Conservation (phyloP, 2,329 filamentous ascomycete genomes). For the Endothia cerciana region DNA sequence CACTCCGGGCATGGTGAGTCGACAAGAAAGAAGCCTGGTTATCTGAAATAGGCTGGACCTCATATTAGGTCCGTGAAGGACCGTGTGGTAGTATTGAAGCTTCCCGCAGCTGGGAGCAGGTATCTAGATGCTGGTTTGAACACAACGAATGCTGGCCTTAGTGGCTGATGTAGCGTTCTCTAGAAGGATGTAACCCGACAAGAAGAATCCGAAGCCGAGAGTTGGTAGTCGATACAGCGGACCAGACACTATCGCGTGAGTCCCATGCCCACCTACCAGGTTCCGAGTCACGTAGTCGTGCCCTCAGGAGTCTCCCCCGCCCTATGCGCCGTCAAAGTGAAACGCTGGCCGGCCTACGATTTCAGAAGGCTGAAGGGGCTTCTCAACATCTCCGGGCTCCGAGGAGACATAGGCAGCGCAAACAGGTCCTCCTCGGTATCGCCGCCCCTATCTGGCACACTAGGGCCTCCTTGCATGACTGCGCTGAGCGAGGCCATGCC, state of each 20-base stretch:
- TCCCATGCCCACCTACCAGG: slow-evolving; percentile 1
- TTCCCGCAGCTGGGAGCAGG: slow-evolving; percentile 26
- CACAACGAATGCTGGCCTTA: slow-evolving; percentile 19
- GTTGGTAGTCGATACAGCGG: slow-evolving; percentile 10
- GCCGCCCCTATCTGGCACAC: slow-evolving; percentile 38
- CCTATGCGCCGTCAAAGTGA: not conserved
- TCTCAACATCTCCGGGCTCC: slow-evolving; percentile 82
- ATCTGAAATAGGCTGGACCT: not conserved
- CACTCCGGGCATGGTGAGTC: not conserved
- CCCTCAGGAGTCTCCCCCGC: no score
- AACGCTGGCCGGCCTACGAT: slow-evolving; percentile 15
- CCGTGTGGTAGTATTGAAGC: slow-evolving; percentile 15
- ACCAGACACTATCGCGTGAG: not conserved
- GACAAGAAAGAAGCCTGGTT: not conserved
- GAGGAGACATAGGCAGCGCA: slow-evolving; percentile 81
- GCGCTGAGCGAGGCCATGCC: slow-evolving; percentile 45
- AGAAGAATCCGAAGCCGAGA: slow-evolving; percentile 14
- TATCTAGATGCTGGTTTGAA: slow-evolving; percentile 28
- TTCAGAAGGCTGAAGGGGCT: slow-evolving; percentile 72
- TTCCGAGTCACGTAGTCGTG: not conserved
- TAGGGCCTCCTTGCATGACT: slow-evolving; percentile 42
- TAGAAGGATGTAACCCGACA: slow-evolving; percentile 12
- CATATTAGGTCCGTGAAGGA: not conserved
- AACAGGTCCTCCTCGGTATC: slow-evolving; percentile 82
- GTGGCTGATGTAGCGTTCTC: slow-evolving; percentile 14